Conservation (phyloP, 768 basidiomycete genomes). For the Kwoniella bestiolae region DNA sequence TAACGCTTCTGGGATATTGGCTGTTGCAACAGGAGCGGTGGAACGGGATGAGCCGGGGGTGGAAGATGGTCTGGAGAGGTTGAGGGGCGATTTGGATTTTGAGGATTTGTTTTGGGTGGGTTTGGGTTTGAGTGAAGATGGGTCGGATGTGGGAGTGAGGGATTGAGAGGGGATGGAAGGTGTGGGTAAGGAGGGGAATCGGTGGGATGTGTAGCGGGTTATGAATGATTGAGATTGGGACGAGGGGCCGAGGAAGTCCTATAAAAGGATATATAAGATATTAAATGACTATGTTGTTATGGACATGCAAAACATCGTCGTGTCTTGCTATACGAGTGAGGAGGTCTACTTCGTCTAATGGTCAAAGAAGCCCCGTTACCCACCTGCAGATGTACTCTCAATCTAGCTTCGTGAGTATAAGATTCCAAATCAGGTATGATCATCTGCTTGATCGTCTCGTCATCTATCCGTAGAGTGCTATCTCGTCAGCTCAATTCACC, state of each 20-base stretch:
- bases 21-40: not conserved
- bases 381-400: conserved; percentile 49
- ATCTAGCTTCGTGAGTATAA: conserved; percentile 36
- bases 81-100: conserved; percentile 5
- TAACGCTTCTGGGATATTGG: conserved; percentile 30
- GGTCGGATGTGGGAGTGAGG: conserved; percentile 2
- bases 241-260: conserved; percentile 53
- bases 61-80: conserved; percentile 3
- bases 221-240: conserved; percentile 46
- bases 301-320: too few relatives aligned
- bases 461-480: conserved; percentile 30
- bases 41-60: not conserved
- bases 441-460: conserved; percentile 45
- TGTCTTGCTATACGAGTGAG: too few relatives aligned
- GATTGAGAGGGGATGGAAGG: not conserved
- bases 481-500: conserved; percentile 15
- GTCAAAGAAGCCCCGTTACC: conserved; percentile 13
- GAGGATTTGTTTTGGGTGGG: not conserved
- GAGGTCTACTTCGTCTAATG: too few relatives aligned
- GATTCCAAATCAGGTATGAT: conserved; percentile 51
- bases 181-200: conserved; percentile 41
- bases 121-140: conserved; percentile 1
- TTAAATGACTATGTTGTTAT: too few relatives aligned
- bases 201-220: conserved; percentile 36
- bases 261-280: not conserved